Percentiles rank a stretch among this genome's conserved stretches.
Conservation (phyloP, 2,329 filamentous ascomycete genomes). For the Aureobasidium musti region DNA sequence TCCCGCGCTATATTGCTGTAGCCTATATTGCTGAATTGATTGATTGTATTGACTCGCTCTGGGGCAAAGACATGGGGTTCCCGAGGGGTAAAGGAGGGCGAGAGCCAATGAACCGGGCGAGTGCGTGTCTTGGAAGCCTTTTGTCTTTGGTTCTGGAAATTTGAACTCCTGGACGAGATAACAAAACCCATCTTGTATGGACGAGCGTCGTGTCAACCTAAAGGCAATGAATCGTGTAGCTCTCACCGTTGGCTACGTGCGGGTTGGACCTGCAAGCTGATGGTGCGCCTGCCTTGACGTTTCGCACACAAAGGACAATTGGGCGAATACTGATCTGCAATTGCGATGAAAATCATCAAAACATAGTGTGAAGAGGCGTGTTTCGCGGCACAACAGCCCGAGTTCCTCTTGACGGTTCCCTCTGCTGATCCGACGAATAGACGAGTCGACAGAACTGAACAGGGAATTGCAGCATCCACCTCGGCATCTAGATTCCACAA, state of each 20-base stretch:
- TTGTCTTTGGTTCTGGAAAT: neutral
- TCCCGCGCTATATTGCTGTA: no score
- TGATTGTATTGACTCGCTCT: neutral
- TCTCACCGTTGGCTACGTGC: neutral
- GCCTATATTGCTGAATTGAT: neutral
- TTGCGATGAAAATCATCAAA: slow-evolving; percentile 21
- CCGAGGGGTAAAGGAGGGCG: neutral
- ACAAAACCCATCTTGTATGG: neutral
- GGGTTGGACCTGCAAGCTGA: no score
- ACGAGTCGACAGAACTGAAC: neutral
- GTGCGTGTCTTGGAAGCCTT: neutral
- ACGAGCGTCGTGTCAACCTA: neutral
- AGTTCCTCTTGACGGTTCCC: neutral
- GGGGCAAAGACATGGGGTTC: neutral
- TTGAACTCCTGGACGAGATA: neutral
- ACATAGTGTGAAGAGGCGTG: slow-evolving; percentile 22
- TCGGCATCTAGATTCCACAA: neutral
- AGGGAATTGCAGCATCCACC: neutral
- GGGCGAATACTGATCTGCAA: slow-evolving; percentile 3
- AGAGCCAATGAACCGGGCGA: neutral
- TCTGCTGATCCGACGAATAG: neutral
- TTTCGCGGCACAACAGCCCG: slow-evolving; percentile 11
- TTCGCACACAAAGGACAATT: neutral
- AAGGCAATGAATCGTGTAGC: neutral
- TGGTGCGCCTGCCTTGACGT: neutral